These are phyloP conservation scores for Cudoniella acicularis DNA, from an alignment of 495 filamentous ascomycete species.

Conservation along the genomic window DNA sequence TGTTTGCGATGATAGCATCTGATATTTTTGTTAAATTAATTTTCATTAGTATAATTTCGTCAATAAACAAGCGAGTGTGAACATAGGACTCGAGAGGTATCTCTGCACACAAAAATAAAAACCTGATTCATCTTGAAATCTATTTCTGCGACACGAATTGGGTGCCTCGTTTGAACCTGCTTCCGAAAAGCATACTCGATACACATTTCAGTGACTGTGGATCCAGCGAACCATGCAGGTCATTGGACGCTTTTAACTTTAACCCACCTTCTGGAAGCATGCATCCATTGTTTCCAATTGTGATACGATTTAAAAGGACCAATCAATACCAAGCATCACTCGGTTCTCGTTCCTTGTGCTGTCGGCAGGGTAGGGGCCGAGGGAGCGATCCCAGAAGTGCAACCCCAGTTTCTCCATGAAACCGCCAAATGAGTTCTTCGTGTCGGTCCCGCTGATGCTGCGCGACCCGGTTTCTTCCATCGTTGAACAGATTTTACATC, in stretches of 20 bases:
- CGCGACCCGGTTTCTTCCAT: background rate
- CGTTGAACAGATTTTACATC: background rate
- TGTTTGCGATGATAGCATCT: too few species aligned
- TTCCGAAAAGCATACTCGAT: background rate
- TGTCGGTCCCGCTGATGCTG: background rate
- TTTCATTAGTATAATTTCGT: too few species aligned
- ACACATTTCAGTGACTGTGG: background rate
- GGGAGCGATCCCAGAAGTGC: background rate
- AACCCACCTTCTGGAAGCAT: background rate
- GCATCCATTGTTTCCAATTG: background rate
- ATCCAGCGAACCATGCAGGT: background rate
- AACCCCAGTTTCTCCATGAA: background rate
- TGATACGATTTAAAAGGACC: background rate
- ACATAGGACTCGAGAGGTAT: too few species aligned
- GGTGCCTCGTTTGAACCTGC: too few species aligned
- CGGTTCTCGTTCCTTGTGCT: background rate
- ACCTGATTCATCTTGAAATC: too few species aligned
- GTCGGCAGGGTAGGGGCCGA: background rate
- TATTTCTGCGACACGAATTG: too few species aligned
- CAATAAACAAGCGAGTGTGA: too few species aligned
- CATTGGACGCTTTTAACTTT: too few species aligned
- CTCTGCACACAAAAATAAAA: too few species aligned
- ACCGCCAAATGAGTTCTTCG: background rate
- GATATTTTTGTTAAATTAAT: too few species aligned
- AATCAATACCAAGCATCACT: background rate